These are phyloP conservation scores for Podospora pseudopauciseta DNA, from an alignment of 495 filamentous ascomycete species.

Conservation along the genomic window DNA sequence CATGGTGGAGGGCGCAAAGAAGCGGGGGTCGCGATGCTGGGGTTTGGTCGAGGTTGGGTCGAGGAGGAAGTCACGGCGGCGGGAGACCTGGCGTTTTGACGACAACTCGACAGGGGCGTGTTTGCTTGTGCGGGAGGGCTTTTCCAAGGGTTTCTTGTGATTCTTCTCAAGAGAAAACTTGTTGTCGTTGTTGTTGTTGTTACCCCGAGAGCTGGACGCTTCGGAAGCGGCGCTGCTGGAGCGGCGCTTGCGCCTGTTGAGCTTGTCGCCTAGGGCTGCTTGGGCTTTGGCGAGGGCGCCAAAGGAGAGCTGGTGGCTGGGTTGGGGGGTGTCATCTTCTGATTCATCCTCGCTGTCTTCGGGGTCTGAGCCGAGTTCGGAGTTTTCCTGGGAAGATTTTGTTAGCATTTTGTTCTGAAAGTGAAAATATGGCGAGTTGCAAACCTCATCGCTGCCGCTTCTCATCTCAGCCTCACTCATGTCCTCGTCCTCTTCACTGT, in stretches of 20 bases:
- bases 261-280: slow-evolving; percentile 49
- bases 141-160: slow-evolving; percentile 19
- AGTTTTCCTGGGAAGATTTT: slow-evolving; percentile 17
- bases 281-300: slow-evolving; percentile 84
- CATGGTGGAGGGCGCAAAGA: slow-evolving; percentile 51
- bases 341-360: slow-evolving; percentile 36
- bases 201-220: slow-evolving; percentile 18
- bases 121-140: slow-evolving; percentile 60
- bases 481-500: slow-evolving; percentile 29
- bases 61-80: slow-evolving; percentile 67
- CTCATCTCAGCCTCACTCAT: slow-evolving; percentile 27
- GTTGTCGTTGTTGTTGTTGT: slow-evolving; percentile 16
- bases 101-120: slow-evolving; percentile 81
- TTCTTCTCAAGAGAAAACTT: slow-evolving; percentile 1
- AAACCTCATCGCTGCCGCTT: slow-evolving; percentile 23
- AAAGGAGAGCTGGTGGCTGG: slow-evolving; percentile 62
- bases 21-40: slow-evolving; percentile 78
- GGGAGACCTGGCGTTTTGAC: slow-evolving; percentile 76
- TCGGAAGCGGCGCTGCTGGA: slow-evolving; percentile 29
- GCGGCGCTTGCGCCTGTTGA: not conserved
- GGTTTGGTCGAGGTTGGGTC: slow-evolving; percentile 50
- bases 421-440: not conserved
- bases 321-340: slow-evolving; percentile 17
- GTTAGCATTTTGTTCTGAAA: slow-evolving; percentile 8
- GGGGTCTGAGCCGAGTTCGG: slow-evolving; percentile 25